phyloP scores from a whole-genome alignment of 495 filamentous ascomycete species.

The Amorphotheca resinae region DNA sequence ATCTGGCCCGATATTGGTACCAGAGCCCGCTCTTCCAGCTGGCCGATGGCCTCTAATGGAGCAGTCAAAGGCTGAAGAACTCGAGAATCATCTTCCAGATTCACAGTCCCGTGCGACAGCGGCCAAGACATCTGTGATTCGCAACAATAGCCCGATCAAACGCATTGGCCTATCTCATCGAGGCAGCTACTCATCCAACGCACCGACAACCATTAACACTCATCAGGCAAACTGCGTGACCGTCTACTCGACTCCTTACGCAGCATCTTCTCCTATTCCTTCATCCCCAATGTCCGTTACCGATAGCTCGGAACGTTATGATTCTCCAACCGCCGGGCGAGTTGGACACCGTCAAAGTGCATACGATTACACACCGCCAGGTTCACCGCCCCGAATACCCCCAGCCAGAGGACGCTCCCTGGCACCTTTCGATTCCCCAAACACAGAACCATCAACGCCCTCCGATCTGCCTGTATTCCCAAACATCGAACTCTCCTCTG shows the following conservation, averaged over 20 bases:
- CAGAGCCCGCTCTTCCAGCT: too few species aligned
- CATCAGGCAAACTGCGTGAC: not conserved
- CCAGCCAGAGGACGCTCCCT: conserved; percentile 15
- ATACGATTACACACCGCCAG: conserved; percentile 27
- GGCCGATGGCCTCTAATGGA: too few species aligned
- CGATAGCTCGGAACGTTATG: conserved; percentile 7
- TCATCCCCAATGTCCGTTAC: conserved; percentile 1
- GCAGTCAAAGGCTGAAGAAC: too few species aligned
- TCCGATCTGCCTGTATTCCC: conserved; percentile 8
- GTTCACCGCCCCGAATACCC: conserved; percentile 28
- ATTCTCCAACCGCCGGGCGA: conserved; percentile 12
- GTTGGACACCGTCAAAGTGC: conserved; percentile 3
- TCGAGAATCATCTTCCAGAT: not conserved
- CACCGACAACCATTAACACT: conserved; percentile 29
- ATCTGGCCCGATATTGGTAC: too few species aligned
- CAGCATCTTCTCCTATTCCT: conserved; percentile 11
- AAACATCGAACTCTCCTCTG: conserved; percentile 13
- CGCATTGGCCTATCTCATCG: conserved; percentile 12
- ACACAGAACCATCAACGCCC: not conserved
- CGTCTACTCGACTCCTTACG: too few species aligned
- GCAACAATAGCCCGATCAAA: conserved; percentile 1
- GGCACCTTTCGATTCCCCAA: not conserved
- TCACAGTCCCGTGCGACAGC: not conserved
- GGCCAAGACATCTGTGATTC: conserved; percentile 4
- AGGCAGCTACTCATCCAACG: conserved; percentile 26